Base-by-base conservation (phyloP, 164 flowering plant species). In the Malania oleifera region DNA sequence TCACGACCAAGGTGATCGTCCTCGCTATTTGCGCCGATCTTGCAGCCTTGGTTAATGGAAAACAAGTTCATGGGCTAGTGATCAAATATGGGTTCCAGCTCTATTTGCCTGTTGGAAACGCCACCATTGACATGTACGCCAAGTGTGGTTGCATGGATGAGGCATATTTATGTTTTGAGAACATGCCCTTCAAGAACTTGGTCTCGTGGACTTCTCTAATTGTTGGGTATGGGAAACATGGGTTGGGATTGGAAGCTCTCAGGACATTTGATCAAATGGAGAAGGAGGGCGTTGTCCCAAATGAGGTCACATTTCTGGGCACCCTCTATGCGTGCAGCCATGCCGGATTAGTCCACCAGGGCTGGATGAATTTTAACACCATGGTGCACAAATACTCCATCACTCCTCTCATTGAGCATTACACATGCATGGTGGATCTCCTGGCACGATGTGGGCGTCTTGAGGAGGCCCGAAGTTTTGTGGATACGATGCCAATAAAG, bases 361-460 rank as follows among this genome's bases (percentile, higher is more conserved):
- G 78, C 22, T 57, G 71, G 70, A 60, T 39, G 25, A 48, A 9
- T 25, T 79, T 74, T 58, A 61, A 70, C 29, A 37, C 46, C 39
- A 76, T 79, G 83, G 50, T 56, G 19, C 53, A 60, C 9, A 57
- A 26, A 22, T 70, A 76, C 62, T 35, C 37, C 41, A 53, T 76
- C 24, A 44, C 54, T n/a, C 80, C 82, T 53, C 50, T 37, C 52
- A 64, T 71, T 61, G 78, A 76, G 57, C 82, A 78, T 47, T 78
- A 78, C 41, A 71, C 78, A 13, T 76, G 78, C 69, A 73, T 79
- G 78, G 78, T 76, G 28, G 78, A 79, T 66, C 63, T 72, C 27
- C 67, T 79, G 1, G 70, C 61, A 1, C 62, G 78, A 53, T 64
- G 78, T 2, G 78, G 78, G 6, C 44, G 9, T 25, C 60, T 79